Percentiles rank a stretch among this genome's conserved stretches.
Evolutionary conservation across 2,329 filamentous ascomycete genomes (phyloP).

Genomic region (Beauveria pseudobassiana): DNA sequence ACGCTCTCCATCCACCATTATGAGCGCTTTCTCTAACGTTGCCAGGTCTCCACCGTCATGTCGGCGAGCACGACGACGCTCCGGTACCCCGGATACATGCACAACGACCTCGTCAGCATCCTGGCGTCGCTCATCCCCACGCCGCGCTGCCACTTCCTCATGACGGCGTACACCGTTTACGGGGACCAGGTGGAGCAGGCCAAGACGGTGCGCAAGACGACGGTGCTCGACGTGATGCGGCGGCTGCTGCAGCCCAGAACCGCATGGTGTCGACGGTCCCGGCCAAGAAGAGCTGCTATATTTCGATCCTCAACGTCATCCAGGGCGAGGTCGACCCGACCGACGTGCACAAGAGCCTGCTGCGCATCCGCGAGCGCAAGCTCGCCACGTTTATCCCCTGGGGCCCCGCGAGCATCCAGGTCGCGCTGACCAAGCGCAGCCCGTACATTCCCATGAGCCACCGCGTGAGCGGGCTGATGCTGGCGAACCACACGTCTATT

Average conservation of each 20-base stretch:
- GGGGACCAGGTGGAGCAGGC: conserved; percentile 90
- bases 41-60: conserved; percentile 87
- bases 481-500: conserved; percentile 96
- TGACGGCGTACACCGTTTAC: conserved; percentile 97
- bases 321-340: conserved; percentile 97
- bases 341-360: conserved; percentile 94
- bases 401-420: conserved; percentile 96
- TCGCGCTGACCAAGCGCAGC: conserved; percentile 91
- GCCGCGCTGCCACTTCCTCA: conserved; percentile 93
- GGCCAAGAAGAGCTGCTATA: conserved; percentile 97
- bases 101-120: conserved; percentile 97
- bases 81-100: conserved; percentile 97
- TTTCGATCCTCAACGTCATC: conserved; percentile 97
- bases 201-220: conserved; percentile 96
- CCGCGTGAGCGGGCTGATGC: conserved; percentile 91
- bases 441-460: conserved; percentile 93
- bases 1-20: no score
- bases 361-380: conserved; percentile 88
- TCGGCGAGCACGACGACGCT: conserved; percentile 94
- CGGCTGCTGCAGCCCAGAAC: conserved; percentile 91
- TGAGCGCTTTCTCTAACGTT: no score
- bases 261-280: conserved; percentile 97
- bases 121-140: conserved; percentile 93
- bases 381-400: conserved; percentile 96
- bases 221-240: conserved; percentile 95